Percentiles rank a stretch among this genome's conserved stretches.
Conservation (phyloP, 192 early-diverging fungal genomes). For the Coemansia biformis region DNA sequence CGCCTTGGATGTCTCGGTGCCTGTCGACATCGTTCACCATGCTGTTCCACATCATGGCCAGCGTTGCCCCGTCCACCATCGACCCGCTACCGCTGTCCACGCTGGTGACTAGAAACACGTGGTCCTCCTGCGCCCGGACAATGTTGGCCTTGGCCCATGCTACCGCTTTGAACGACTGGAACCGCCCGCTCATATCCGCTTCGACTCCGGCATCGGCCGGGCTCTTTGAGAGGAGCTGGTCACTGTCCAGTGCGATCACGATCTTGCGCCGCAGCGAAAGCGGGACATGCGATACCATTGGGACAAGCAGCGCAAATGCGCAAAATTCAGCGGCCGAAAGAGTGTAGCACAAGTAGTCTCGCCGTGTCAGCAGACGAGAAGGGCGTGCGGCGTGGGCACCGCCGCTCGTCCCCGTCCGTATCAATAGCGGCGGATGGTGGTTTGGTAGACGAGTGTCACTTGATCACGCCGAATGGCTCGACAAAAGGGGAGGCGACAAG, state of each 20-base stretch:
- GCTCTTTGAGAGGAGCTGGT: conserved; percentile 8
- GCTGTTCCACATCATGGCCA: conserved; percentile 31
- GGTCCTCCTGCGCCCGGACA: conserved; percentile 26
- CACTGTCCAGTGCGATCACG: conserved; percentile 38
- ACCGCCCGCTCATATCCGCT: conserved; percentile 9
- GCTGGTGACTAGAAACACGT: conserved; percentile 33
- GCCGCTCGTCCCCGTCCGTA: too few species aligned
- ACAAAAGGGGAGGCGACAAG: too few species aligned
- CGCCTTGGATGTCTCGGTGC: conserved; percentile 3
- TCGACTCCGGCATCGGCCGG: not conserved
- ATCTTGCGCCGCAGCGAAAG: conserved; percentile 44
- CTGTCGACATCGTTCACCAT: conserved; percentile 16
- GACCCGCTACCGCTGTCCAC: conserved; percentile 9
- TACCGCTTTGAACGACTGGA: conserved; percentile 30
- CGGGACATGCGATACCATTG: conserved; percentile 21
- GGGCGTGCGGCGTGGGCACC: too few species aligned
- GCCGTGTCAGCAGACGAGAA: too few species aligned
- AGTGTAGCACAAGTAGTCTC: too few species aligned
- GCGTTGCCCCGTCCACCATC: not conserved
- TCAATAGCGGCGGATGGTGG: too few species aligned
- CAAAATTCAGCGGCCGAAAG: too few species aligned
- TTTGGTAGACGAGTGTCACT: too few species aligned
- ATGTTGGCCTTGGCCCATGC: conserved; percentile 47
- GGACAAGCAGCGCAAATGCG: too few species aligned
- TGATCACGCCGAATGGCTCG: too few species aligned